A percentile compares a stretch with the other conserved stretches of the same genome.
Conservation (phyloP, 768 basidiomycete species). For the Suillus clintonianus region DNA sequence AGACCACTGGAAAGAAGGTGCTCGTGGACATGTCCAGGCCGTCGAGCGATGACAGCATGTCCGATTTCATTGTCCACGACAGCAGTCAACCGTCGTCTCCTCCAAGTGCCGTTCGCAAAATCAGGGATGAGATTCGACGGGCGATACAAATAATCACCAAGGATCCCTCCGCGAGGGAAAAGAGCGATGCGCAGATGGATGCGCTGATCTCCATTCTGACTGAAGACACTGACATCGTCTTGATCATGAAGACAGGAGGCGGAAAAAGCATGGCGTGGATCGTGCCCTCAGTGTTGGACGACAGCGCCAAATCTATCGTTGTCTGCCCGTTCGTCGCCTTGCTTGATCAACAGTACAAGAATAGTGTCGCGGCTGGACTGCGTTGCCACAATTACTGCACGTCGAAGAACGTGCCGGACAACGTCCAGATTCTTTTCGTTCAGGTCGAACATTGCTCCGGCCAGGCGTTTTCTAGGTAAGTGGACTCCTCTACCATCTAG, state of each 20-base stretch:
- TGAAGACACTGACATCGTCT: background rate
- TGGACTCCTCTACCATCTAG: accelerated
- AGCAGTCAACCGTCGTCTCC: background rate
- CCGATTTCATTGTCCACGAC: no score
- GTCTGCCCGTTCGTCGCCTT: background rate
- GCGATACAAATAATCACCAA: background rate
- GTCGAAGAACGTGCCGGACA: background rate
- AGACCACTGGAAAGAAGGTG: no score
- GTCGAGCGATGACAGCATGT: no score
- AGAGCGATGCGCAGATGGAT: background rate
- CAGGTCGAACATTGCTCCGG: background rate
- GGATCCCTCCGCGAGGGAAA: background rate
- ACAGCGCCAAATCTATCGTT: background rate
- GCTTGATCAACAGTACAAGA: background rate
- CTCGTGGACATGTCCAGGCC: no score
- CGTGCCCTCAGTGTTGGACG: background rate
- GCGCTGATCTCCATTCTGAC: background rate
- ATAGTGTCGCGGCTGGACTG: background rate
- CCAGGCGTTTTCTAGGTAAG: background rate
- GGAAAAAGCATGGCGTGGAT: background rate
- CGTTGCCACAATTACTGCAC: background rate
- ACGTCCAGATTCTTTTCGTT: background rate
- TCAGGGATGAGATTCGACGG: background rate
- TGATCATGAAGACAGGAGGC: background rate
- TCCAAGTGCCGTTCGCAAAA: accelerated